These are phyloP conservation scores for Dryas drummondii DNA, from an alignment of 306 rosid genomes.

Conservation along the genomic window DNA sequence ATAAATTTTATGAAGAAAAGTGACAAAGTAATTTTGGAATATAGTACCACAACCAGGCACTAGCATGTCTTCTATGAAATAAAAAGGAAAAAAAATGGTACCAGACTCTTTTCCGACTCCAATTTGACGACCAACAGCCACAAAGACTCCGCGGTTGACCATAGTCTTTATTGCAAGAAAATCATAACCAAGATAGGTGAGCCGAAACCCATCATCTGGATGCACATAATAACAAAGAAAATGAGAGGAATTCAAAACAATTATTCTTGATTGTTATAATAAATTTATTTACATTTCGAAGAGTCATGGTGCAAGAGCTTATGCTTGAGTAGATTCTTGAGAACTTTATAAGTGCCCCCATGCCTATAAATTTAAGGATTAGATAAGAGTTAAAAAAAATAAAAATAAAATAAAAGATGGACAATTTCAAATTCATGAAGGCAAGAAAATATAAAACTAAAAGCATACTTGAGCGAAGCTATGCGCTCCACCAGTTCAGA, in stretches of 20 bases:
- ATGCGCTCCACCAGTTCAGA: slow-evolving; percentile 71
- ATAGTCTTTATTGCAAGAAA: slow-evolving; percentile 90
- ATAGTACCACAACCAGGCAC: background rate
- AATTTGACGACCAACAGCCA: slow-evolving; percentile 85
- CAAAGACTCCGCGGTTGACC: slow-evolving; percentile 87
- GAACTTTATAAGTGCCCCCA: slow-evolving; percentile 86
- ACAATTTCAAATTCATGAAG: background rate
- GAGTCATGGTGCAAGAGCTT: slow-evolving; percentile 90
- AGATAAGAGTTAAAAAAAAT: background rate
- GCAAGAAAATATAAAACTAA: background rate
- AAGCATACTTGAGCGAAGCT: slow-evolving; percentile 65
- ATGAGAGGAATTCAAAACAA: background rate
- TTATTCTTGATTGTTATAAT: background rate
- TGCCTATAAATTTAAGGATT: slow-evolving; percentile 46
- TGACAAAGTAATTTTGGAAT: background rate
- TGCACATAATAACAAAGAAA: slow-evolving; percentile 20
- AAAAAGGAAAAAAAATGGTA: slow-evolving; percentile 21
- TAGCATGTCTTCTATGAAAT: background rate
- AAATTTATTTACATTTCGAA: slow-evolving; percentile 63
- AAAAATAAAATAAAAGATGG: background rate
- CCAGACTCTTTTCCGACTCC: slow-evolving; percentile 99
- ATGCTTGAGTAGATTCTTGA: slow-evolving; percentile 81
- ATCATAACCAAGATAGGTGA: slow-evolving; percentile 94
- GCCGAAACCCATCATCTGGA: slow-evolving; percentile 92
- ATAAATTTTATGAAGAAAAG: slow-evolving; percentile 8